Conservation (phyloP, 1,284 basidiomycete species). For the Cryptococcus sp. region DNA sequence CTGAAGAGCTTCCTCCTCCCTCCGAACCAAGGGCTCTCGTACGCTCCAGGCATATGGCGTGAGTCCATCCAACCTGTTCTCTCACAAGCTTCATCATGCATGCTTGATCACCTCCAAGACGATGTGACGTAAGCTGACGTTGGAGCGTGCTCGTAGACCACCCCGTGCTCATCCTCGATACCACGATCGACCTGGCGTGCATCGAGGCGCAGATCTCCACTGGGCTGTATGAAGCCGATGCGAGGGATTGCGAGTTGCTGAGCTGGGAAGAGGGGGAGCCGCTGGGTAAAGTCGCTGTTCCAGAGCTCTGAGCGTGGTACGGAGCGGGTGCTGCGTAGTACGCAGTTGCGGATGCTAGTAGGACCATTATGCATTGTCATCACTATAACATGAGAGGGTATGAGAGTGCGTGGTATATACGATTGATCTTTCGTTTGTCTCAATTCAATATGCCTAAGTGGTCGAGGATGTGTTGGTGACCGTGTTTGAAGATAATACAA, state of each 20-base stretch:
- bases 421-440: too few species aligned
- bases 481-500: too few species aligned
- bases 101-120: neutral
- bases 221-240: slow-evolving; percentile 36
- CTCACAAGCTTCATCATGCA: neutral
- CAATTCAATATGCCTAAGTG: too few species aligned
- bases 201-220: slow-evolving; percentile 53
- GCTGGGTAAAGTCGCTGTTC: slow-evolving; percentile 39
- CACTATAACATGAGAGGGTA: neutral
- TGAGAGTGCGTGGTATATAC: neutral
- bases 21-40: slow-evolving; percentile 76
- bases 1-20: slow-evolving; percentile 72
- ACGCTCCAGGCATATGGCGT: slow-evolving; percentile 85
- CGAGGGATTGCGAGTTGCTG: slow-evolving; percentile 51
- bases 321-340: neutral
- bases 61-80: slow-evolving; percentile 50
- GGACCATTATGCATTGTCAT: too few species aligned
- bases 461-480: too few species aligned
- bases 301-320: slow-evolving; percentile 16
- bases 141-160: slow-evolving; percentile 50
- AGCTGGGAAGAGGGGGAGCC: slow-evolving; percentile 36
- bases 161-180: slow-evolving; percentile 51
- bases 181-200: slow-evolving; percentile 52
- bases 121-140: neutral
- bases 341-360: neutral